Base-by-base conservation (phyloP, 345 rosid genomes). In the Streptanthus diversifolius region DNA sequence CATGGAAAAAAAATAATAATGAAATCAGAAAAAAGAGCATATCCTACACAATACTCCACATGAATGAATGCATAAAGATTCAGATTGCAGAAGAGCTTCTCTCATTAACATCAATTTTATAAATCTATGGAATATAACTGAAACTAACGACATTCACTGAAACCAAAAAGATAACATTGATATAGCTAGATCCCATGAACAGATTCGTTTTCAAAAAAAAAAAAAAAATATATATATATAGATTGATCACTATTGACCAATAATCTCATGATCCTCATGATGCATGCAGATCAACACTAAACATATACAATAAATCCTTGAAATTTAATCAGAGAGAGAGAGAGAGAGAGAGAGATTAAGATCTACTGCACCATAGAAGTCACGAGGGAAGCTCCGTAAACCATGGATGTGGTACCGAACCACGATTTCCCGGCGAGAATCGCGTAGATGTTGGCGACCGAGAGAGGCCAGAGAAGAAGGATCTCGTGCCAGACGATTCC, bases 381-480 rank as follows among this genome's bases (percentile, higher is more conserved):
- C 18, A 82, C n/a, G 39, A 75, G 17, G 7, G 92, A 88, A 79
- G 72, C 86, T 41, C 96, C 98, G 32, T 78, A 85, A 74, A 88
- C 66, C 72, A 93, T 62, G 71, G 89, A 92, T 19, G 93, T 82
- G 67, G 87, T 87, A 68, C 56, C 33, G 37, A 83, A 69, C 97
- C 93, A 90, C 19, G 88, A 66, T 65, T 83, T 88, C 8, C 84
- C 73, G 10, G 83, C 65, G 37, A 85, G 60, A 43, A 88, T 65
- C 1, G 80, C 93, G 63, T 80, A 86, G 13, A 88, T n/a, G 71
- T 80, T 88, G 49, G 80, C 41, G 25, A 93, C 22, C 4, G 86
- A 69, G 58, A 90, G 92, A 3, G 98, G 92, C 96, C 92, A 90
- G 5, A 80, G 89, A 52, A 90, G 53, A 6, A 88, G 12, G 29